Evolutionary conservation across 192 early-diverging fungal genomes (phyloP).

Genomic region (Gonapodya prolifera): DNA sequence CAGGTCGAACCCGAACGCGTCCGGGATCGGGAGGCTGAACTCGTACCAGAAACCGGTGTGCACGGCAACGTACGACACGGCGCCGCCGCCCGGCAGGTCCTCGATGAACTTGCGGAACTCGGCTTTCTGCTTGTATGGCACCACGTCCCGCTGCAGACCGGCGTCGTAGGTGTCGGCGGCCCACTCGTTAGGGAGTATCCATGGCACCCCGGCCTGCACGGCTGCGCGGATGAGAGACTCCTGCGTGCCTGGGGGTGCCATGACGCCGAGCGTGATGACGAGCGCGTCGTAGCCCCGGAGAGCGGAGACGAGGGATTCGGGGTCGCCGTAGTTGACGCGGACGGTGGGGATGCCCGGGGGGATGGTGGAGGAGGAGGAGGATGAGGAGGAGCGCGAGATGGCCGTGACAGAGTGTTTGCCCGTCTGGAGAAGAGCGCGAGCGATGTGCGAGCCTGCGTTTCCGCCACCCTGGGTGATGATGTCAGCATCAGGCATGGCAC

Average conservation of each 20-base stretch:
- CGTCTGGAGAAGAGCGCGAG: background rate
- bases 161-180: background rate
- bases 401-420: background rate
- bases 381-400: background rate
- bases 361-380: background rate
- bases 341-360: background rate
- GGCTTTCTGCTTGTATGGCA: background rate
- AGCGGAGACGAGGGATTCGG: background rate
- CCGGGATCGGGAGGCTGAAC: background rate
- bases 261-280: background rate
- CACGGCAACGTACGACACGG: background rate
- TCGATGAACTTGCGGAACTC: background rate
- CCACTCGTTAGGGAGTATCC: background rate
- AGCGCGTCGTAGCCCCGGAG: background rate
- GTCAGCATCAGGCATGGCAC: too few relatives aligned
- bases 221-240: background rate
- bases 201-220: background rate
- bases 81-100: too few relatives aligned
- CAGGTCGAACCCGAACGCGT: background rate
- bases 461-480: background rate
- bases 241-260: background rate
- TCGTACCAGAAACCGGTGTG: background rate
- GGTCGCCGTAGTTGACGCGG: background rate
- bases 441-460: background rate
- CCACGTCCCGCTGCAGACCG: background rate